Conservation (phyloP, 352 stramenopile genomes). For the Phytophthora syringae region DNA sequence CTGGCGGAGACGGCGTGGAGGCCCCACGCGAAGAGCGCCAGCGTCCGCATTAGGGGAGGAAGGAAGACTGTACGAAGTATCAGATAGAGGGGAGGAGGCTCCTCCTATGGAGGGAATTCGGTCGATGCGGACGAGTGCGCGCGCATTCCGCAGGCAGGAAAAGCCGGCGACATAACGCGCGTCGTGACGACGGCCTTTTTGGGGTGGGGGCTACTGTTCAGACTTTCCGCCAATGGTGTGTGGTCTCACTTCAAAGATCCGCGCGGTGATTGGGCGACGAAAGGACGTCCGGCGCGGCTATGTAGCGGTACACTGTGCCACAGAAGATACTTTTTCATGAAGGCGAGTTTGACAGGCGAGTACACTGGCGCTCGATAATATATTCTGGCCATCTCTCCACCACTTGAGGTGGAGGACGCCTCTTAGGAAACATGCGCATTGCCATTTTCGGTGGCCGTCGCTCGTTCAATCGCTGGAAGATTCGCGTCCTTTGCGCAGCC, state of each 20-base stretch:
- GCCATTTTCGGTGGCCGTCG: constrained; percentile 5
- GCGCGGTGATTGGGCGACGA: constrained; percentile 24
- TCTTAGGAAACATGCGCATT: constrained; percentile 15
- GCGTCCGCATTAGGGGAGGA: constrained; percentile 2
- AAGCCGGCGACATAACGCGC: too few relatives aligned
- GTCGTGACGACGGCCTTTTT: constrained; percentile 16
- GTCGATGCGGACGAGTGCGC: constrained; percentile 27
- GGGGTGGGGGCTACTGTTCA: neutral
- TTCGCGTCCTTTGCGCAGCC: constrained; percentile 27
- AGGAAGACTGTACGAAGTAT: neutral
- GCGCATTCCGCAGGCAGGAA: constrained; percentile 34
- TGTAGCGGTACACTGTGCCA: constrained; percentile 7
- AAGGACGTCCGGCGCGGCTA: constrained; percentile 17
- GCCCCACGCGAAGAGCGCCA: constrained; percentile 24
- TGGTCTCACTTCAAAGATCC: neutral
- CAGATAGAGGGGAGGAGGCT: too few relatives aligned
- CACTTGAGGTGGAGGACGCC: constrained; percentile 4
- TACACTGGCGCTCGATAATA: constrained; percentile 12
- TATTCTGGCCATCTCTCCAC: constrained; percentile 17
- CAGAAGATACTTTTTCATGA: constrained; percentile 30
- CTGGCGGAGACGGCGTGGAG: too few relatives aligned
- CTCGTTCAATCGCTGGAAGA: constrained; percentile 21
- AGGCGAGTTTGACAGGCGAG: neutral
- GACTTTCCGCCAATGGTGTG: constrained; percentile 23
- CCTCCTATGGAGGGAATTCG: neutral